Base-by-base conservation (phyloP, 2,329 filamentous ascomycete species). In the Curvularia lunata region DNA sequence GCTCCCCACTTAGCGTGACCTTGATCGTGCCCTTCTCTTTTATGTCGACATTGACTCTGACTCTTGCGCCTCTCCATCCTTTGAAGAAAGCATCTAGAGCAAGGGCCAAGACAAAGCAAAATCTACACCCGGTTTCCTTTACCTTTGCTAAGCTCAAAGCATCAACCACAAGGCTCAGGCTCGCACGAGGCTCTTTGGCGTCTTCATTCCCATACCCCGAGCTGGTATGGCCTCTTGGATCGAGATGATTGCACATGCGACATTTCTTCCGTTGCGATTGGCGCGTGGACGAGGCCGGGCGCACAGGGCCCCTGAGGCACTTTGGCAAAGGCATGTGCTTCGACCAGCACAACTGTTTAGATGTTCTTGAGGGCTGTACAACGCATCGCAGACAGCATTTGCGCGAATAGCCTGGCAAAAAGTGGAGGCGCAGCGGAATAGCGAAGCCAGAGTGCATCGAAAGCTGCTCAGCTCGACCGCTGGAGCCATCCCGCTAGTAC, bases 81-180 rank as follows among this genome's bases (percentile, higher is more conserved):
- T 62, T 59, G 23, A 69, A 69, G 47, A 73, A 72, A 0, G 67
- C 65, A 43, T 74, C 72, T 28, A 74, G 56, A 8, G 68, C 68
- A 47, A 71, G 61, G 9, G 63, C 48, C 19, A 75, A 56, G 1
- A 71, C 64, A 43, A 53, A 51, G 54, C 72, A 75, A 48, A 71
- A 74, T 25, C 68, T 67, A 47, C 72, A 75, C 12, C 63, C 69
- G 8, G 64, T 60, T 34, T 63, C 48, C 50, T 60, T 67, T 2
- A 58, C 63, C 28, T 59, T 68, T 2, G 66, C 57, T 19, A 71
- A 48, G 18, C 45, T 58, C 37, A 73, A 62, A 3, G 67, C 62
- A 62, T 75, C 72, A 18, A 73, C 43, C 5, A 73, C 62, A 8
- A 75, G 49, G 12, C 51, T 68, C 50, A 75, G 52, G 23, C 57